Evolutionary conservation across 2,329 filamentous ascomycete genomes (phyloP).

Genomic region (Aschersonia sp.): DNA sequence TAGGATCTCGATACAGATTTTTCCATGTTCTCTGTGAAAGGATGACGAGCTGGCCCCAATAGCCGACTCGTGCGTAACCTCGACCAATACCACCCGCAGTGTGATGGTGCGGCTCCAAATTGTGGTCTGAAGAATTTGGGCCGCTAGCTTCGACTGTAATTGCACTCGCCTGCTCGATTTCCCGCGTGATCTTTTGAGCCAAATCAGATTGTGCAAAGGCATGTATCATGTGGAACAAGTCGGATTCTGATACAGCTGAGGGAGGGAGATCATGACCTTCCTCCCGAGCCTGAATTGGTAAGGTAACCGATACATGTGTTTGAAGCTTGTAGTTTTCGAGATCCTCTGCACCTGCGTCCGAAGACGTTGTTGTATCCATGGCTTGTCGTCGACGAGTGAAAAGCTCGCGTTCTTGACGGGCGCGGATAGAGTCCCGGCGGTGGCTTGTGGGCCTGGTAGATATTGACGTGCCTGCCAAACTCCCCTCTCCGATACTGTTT

Average conservation of each 20-base stretch:
- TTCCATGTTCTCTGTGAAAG: slow-evolving; percentile 87
- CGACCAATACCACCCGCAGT: slow-evolving; percentile 49
- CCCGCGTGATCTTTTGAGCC: slow-evolving; percentile 56
- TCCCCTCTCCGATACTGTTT: slow-evolving; percentile 57
- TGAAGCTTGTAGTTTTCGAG: slow-evolving; percentile 36
- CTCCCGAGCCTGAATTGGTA: slow-evolving; percentile 49
- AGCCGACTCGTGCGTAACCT: slow-evolving; percentile 70
- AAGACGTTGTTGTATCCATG: slow-evolving; percentile 47
- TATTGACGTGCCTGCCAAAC: slow-evolving; percentile 42
- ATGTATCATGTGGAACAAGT: slow-evolving; percentile 67
- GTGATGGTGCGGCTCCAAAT: slow-evolving; percentile 29
- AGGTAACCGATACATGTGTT: slow-evolving; percentile 23
- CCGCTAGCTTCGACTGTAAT: slow-evolving; percentile 55
- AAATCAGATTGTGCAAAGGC: slow-evolving; percentile 70
- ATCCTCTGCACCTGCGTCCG: slow-evolving; percentile 38
- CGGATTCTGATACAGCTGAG: slow-evolving; percentile 48
- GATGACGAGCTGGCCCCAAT: slow-evolving; percentile 72
- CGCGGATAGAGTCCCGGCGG: slow-evolving; percentile 66
- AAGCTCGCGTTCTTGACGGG: slow-evolving; percentile 78
- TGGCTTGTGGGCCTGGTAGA: slow-evolving; percentile 50
- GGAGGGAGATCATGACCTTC: slow-evolving; percentile 52
- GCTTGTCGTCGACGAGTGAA: slow-evolving; percentile 64
- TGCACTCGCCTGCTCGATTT: slow-evolving; percentile 58
- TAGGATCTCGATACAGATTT: slow-evolving; percentile 92
- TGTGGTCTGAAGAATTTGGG: slow-evolving; percentile 37